Evolutionary conservation across 495 filamentous ascomycete genomes (phyloP).

Genomic region (Trichoderma gamsii): DNA sequence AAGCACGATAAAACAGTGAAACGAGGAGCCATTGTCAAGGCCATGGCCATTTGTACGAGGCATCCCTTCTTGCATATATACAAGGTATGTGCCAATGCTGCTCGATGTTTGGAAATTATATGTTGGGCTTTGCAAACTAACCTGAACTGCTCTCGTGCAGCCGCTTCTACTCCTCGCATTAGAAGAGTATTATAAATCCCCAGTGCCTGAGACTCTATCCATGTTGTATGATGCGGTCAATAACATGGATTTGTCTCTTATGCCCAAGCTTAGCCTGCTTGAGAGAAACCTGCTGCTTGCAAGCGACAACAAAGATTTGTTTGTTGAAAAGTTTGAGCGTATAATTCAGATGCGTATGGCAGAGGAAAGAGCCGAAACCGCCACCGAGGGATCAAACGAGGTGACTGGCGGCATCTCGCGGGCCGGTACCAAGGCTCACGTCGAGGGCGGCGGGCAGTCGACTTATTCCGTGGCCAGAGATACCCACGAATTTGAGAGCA

Average conservation of each 20-base stretch:
- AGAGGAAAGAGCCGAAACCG: constrained; percentile 42
- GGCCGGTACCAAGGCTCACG: constrained; percentile 48
- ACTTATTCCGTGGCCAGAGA: constrained; percentile 72
- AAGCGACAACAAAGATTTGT: constrained; percentile 91
- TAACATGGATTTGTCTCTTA: constrained; percentile 89
- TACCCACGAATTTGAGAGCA: constrained; percentile 95
- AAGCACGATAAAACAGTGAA: constrained; percentile 91
- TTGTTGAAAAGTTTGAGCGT: constrained; percentile 93
- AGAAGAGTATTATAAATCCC: constrained; percentile 95
- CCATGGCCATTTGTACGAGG: constrained; percentile 98
- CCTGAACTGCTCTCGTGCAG: constrained; percentile 33
- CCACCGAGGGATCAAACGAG: constrained; percentile 40
- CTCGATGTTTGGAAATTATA: too few relatives aligned
- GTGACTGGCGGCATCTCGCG: constrained; percentile 43
- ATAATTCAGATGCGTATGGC: constrained; percentile 69
- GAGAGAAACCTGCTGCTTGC: constrained; percentile 83
- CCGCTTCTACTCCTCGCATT: constrained; percentile 89
- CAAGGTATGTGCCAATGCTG: constrained; percentile 55
- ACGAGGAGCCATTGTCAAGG: constrained; percentile 91
- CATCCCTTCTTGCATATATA: constrained; percentile 99
- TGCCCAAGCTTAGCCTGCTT: constrained; percentile 78
- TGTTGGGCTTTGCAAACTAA: neutral
- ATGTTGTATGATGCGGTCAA: constrained; percentile 89
- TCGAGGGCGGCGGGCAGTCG: constrained; percentile 36
- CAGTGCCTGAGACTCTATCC: constrained; percentile 81